Conservation (phyloP, 1,139 yeast species). For the Scheffersomyces cryptocercus region DNA sequence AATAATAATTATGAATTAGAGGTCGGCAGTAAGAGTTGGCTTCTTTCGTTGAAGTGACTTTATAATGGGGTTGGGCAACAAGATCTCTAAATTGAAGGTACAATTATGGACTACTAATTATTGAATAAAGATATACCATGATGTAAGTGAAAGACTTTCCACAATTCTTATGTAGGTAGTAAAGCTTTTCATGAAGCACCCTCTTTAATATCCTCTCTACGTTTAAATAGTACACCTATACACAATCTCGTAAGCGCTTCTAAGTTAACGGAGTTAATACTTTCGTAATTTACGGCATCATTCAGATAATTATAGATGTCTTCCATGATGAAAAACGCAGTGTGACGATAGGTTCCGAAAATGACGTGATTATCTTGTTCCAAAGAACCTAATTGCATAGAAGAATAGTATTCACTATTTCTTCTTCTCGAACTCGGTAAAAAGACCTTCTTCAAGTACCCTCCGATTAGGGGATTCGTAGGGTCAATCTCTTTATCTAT, state of each 20-base stretch:
- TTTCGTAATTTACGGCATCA: slow-evolving; percentile 1
- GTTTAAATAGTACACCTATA: slow-evolving; percentile 6
- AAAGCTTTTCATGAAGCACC: no score
- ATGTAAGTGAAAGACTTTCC: no score
- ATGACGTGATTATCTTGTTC: not conserved
- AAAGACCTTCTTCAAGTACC: not conserved
- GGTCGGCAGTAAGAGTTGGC: no score
- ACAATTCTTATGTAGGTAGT: no score
- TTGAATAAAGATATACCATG: no score
- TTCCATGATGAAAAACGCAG: not conserved
- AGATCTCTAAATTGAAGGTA: no score
- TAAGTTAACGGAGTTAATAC: slow-evolving; percentile 5
- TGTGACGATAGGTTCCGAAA: not conserved
- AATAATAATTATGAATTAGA: no score
- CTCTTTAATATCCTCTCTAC: slow-evolving; percentile 4
- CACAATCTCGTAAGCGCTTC: slow-evolving; percentile 7
- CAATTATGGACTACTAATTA: no score
- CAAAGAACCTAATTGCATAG: not conserved
- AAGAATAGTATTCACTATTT: slow-evolving; percentile 2
- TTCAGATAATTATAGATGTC: slow-evolving; percentile 1
- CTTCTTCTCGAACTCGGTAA: not conserved
- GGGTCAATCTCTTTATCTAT: not conserved
- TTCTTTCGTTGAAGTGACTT: no score
- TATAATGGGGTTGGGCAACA: no score
- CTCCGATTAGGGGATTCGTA: not conserved